Evolutionary conservation across 2,329 filamentous ascomycete species (phyloP), one percentile per base, ranked within the genome.

Genomic region (Mycosphaerella sp.): DNA sequence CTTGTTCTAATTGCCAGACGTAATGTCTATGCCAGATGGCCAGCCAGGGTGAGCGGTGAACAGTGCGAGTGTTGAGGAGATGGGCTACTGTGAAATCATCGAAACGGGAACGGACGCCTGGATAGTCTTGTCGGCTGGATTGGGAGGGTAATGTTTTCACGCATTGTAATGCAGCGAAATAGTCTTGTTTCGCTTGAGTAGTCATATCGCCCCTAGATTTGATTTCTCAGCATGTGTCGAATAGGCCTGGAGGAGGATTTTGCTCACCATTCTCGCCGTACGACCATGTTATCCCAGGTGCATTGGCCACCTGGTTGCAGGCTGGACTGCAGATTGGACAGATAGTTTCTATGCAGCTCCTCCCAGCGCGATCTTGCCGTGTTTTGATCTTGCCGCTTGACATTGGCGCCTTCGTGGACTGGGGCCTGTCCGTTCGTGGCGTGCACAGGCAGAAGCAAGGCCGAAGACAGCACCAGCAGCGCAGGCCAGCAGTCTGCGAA

Each of bases 1-100:
- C 71, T 70, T 45, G 56, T 46, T 56, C 52, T 50, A 60, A 56
- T 64, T 59, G 7, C 65, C 47, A 32, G 35, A 32, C 25, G 39
- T 46, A 50, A 37, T 61, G 48, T 50, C 53, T 42, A 32, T 55
- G 50, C 54, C 44, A 58, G 12, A 52, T 25, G 2, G 43, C 43
- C 8, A 54, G 53, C 53, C 37, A 49, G 5, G 55, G 55, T 13
- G 55, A 55, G 18, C 52, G 52, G 28, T 57, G 52, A 8, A 60
- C 40, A 14, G 16, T 21, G 4, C 18, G 12, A 1, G 37, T 37
- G 30, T 59, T 55, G 40, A 50, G 35, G 18, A 54, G 5, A 39
- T 57, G 55, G 10, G 44, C 55, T n/a, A 55, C 53, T 4, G 48
- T 50, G 18, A 57, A 59, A n/a, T 61, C 59, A 42, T 61, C 58